Conservation (phyloP, 2,329 filamentous ascomycete species). For the Colletotrichum chlorophyti region DNA sequence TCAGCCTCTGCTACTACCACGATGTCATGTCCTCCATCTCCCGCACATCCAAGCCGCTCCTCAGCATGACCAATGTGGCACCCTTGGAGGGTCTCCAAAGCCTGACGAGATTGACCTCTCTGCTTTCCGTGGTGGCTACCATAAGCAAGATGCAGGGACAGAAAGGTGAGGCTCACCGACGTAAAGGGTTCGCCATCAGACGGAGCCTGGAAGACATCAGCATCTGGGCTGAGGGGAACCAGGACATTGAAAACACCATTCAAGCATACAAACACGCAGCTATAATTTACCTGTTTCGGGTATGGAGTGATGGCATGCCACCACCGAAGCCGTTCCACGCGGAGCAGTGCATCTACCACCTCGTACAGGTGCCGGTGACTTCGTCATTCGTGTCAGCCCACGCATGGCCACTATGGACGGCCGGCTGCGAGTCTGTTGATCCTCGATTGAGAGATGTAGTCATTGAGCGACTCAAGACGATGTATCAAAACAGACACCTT, state of each 20-base stretch:
- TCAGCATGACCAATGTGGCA: conserved; percentile 31
- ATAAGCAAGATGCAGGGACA: conserved; percentile 35
- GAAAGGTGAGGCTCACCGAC: conserved; percentile 10
- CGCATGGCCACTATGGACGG: conserved; percentile 41
- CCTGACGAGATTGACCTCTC: conserved; percentile 31
- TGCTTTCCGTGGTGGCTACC: conserved; percentile 32
- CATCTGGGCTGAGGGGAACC: not conserved
- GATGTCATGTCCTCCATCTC: conserved; percentile 40
- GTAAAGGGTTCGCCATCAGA: not conserved
- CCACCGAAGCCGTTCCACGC: conserved; percentile 32
- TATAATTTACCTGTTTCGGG: conserved; percentile 39
- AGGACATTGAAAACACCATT: conserved; percentile 34
- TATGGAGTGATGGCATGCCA: conserved; percentile 35
- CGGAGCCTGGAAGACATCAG: not conserved
- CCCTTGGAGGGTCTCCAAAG: conserved; percentile 33
- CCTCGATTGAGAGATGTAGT: conserved; percentile 32
- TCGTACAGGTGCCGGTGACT: conserved; percentile 33
- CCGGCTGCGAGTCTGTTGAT: conserved; percentile 39
- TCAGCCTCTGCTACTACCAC: conserved; percentile 39
- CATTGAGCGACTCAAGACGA: conserved; percentile 32
- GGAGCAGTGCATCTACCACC: conserved; percentile 34
- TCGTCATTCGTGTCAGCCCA: conserved; percentile 39
- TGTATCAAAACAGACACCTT: conserved; percentile 37
- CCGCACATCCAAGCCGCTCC: conserved; percentile 33
- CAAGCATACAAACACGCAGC: conserved; percentile 39